Percentiles rank a stretch among this genome's conserved stretches.
phyloP scores from a whole-genome alignment of 345 rosid species.

The Cochlearia excelsa region DNA sequence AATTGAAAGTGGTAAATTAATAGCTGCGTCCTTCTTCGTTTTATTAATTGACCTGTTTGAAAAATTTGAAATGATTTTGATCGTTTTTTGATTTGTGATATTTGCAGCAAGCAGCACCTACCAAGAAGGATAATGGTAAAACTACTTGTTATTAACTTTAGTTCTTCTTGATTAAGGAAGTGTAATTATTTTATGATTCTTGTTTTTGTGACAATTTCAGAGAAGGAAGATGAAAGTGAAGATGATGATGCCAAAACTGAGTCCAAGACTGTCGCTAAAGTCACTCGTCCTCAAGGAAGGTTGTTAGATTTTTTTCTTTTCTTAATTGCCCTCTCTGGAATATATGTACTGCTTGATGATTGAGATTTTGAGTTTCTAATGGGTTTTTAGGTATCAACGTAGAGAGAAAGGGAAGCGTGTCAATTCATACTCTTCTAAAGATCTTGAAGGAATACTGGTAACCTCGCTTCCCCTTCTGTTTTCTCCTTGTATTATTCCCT shows the following conservation, averaged over 20 bases:
- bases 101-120: conserved; percentile 66
- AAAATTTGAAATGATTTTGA: not conserved
- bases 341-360: not conserved
- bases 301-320: conserved; percentile 31
- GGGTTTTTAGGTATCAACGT: conserved; percentile 54
- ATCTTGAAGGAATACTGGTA: conserved; percentile 93
- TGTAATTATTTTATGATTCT: not conserved
- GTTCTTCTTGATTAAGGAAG: not conserved
- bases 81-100: not conserved
- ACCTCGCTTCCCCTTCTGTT: conserved; percentile 29
- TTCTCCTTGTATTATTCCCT: not conserved
- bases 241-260: conserved; percentile 34
- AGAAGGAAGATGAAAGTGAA: conserved; percentile 40
- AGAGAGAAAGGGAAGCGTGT: conserved; percentile 94
- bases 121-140: conserved; percentile 52
- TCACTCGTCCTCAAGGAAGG: conserved; percentile 94
- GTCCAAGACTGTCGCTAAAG: conserved; percentile 46
- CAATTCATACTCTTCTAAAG: conserved; percentile 68
- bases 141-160: not conserved
- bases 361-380: conserved; percentile 1
- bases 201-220: conserved; percentile 35
- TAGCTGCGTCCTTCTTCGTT: not conserved
- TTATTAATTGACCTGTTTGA: not conserved
- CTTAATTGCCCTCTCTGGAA: not conserved
- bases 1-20: conserved; percentile 77